phyloP scores from a whole-genome alignment of 2,329 filamentous ascomycete genomes.

The Sporothrix variecibatus region DNA sequence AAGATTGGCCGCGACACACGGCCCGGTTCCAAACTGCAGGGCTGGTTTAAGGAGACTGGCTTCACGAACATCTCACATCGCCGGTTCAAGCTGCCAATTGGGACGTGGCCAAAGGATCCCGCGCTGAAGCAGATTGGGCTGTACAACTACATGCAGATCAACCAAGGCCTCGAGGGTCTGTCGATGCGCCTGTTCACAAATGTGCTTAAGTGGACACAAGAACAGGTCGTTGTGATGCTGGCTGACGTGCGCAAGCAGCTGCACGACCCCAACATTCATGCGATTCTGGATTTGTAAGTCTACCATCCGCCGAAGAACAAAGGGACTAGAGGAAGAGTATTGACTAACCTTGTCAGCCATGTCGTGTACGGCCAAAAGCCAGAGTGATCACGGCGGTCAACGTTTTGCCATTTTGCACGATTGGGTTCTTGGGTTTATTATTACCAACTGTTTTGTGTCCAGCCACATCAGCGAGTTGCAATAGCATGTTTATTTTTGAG shows the following conservation, averaged over 20 bases:
- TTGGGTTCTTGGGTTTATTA: neutral
- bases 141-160: constrained; percentile 29
- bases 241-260: constrained; percentile 29
- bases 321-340: neutral
- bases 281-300: constrained; percentile 31
- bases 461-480: neutral
- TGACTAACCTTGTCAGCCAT: constrained; percentile 21
- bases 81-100: constrained; percentile 49
- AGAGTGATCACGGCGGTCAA: neutral
- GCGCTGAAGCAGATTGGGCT: constrained; percentile 46
- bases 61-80: constrained; percentile 52
- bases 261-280: constrained; percentile 30
- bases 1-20: constrained; percentile 31
- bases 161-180: constrained; percentile 30
- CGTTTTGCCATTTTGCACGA: no score
- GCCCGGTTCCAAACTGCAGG: constrained; percentile 39
- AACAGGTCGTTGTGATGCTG: constrained; percentile 30
- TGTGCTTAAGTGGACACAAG: constrained; percentile 35
- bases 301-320: no score
- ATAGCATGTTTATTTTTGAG: neutral
- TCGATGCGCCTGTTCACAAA: constrained; percentile 29
- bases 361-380: constrained; percentile 31
- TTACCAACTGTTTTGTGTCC: neutral
- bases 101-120: constrained; percentile 50
- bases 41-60: constrained; percentile 48